Percentiles rank a stretch among this genome's conserved stretches.
These are phyloP conservation scores for Marasmius oreades DNA, from an alignment of 1,284 basidiomycete genomes.

Conservation along the genomic window DNA sequence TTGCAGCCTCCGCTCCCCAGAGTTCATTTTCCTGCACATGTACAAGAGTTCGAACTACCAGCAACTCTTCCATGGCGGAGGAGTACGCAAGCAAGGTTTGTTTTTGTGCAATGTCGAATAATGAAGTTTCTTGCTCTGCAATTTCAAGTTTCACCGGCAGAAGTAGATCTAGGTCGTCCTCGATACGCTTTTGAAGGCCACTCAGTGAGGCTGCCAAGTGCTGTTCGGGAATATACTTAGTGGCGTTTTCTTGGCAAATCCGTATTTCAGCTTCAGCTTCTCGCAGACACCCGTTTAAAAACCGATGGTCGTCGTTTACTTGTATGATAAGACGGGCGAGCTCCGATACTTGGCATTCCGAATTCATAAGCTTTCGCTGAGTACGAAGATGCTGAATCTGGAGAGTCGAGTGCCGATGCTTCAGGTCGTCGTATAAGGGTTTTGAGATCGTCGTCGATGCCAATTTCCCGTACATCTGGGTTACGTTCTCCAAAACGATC, in stretches of 20 bases:
- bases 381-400: constrained; percentile 48
- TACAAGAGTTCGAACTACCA: not conserved
- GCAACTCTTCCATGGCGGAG: not conserved
- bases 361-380: constrained; percentile 64
- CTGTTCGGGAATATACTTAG: not conserved
- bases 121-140: not conserved
- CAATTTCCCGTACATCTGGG: constrained; percentile 58
- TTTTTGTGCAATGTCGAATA: not conserved
- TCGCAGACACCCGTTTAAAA: constrained; percentile 39
- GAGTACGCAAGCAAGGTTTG: not conserved
- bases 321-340: constrained; percentile 60
- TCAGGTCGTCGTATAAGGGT: constrained; percentile 36
- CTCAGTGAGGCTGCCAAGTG: not conserved
- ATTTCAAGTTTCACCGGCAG: not conserved
- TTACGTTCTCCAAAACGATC: constrained; percentile 40
- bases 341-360: constrained; percentile 64
- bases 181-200: not conserved
- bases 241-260: constrained; percentile 25
- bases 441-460: constrained; percentile 45
- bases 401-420: constrained; percentile 37
- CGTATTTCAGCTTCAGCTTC: constrained; percentile 39
- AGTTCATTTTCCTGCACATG: not conserved
- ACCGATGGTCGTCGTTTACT: constrained; percentile 45
- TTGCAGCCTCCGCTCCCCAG: not conserved
- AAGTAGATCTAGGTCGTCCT: not conserved